These are phyloP conservation scores for Ustilago xerochloae DNA, from an alignment of 1,284 basidiomycete species.

Conservation along the genomic window DNA sequence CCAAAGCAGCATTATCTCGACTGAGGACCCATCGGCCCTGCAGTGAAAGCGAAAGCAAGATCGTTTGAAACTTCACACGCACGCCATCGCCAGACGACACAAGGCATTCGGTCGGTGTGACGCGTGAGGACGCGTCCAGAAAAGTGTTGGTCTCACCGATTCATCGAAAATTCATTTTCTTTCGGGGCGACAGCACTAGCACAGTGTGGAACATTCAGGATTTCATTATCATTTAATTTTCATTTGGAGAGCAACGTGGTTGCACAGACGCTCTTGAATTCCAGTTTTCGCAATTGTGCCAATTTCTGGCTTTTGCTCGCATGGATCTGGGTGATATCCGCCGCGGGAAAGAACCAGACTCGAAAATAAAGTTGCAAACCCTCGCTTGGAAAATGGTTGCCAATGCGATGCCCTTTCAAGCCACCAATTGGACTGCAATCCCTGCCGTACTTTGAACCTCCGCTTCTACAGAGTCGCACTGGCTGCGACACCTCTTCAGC, in stretches of 20 bases:
- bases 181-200: too few relatives aligned
- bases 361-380: constrained; percentile 26
- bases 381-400: constrained; percentile 23
- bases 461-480: not conserved
- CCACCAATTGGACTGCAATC: not conserved
- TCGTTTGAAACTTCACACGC: too few relatives aligned
- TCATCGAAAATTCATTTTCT: not conserved
- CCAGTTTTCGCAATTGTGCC: too few relatives aligned
- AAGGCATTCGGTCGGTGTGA: not conserved
- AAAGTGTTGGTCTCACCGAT: constrained; percentile 25
- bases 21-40: too few relatives aligned
- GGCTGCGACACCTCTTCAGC: too few relatives aligned
- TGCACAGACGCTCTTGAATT: too few relatives aligned
- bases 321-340: not conserved
- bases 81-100: not conserved
- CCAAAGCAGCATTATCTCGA: too few relatives aligned
- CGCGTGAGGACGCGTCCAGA: not conserved
- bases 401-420: constrained; percentile 10
- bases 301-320: too few relatives aligned
- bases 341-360: not conserved
- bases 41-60: too few relatives aligned
- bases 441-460: not conserved
- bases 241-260: too few relatives aligned
- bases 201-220: too few relatives aligned
- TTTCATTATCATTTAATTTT: not conserved